These are phyloP conservation scores for Lachnellula cervina DNA, from an alignment of 2,329 filamentous ascomycete genomes.

Conservation along the genomic window DNA sequence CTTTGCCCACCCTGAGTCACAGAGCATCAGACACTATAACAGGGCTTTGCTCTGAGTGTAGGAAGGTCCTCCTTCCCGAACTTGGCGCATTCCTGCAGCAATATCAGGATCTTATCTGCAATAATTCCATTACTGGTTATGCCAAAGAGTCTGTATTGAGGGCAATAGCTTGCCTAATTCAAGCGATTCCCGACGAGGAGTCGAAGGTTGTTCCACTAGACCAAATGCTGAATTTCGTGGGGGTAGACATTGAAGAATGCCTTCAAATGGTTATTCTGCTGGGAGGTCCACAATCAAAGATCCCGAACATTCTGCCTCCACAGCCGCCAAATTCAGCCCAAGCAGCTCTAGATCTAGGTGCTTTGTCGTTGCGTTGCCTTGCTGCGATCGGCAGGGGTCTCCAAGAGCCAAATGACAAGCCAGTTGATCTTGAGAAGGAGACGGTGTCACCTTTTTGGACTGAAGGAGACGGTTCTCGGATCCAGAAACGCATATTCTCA, in stretches of 20 bases:
- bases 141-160: constrained; percentile 70
- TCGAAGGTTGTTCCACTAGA: constrained; percentile 50
- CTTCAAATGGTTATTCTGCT: constrained; percentile 17
- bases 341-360: constrained; percentile 33
- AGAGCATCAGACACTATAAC: constrained; percentile 70
- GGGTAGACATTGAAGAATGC: constrained; percentile 51
- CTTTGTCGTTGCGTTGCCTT: constrained; percentile 59
- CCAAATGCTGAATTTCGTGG: constrained; percentile 56
- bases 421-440: constrained; percentile 61
- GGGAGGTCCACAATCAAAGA: not conserved
- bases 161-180: constrained; percentile 70
- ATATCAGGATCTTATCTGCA: constrained; percentile 59
- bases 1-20: constrained; percentile 56
- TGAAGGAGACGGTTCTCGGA: constrained; percentile 40
- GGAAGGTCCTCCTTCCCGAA: constrained; percentile 62
- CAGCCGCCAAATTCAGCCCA: not conserved
- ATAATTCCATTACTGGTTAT: constrained; percentile 54
- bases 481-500: constrained; percentile 47
- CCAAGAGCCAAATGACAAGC: constrained; percentile 61
- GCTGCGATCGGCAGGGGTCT: constrained; percentile 66
- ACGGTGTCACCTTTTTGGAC: constrained; percentile 42
- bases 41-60: constrained; percentile 70
- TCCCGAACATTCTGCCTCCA: not conserved
- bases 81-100: constrained; percentile 65
- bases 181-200: constrained; percentile 59